These are phyloP conservation scores for Boechera stricta DNA, from an alignment of 345 rosid species.

Conservation along the genomic window DNA sequence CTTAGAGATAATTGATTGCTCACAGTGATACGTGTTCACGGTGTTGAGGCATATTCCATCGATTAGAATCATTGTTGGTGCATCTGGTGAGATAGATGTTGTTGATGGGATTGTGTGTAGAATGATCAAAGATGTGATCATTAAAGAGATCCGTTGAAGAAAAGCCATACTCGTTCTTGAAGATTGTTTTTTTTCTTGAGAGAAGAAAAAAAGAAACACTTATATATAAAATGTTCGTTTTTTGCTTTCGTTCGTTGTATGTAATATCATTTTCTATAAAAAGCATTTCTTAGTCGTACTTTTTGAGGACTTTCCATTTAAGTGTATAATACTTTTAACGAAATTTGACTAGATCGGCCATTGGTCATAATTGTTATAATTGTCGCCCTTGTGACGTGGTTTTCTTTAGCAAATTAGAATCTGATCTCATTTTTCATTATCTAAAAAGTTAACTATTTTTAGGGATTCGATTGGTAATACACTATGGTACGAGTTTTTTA, in stretches of 20 bases:
- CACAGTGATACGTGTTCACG: neutral
- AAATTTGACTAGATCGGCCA: neutral
- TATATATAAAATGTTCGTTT: neutral
- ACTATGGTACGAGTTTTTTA: no score
- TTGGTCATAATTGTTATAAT: neutral
- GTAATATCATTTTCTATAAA: neutral
- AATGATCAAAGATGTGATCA: constrained; percentile 12
- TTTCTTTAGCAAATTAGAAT: neutral
- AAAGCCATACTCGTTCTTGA: constrained; percentile 4
- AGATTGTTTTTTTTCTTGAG: neutral
- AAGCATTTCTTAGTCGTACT: neutral
- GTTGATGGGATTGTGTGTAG: constrained; percentile 7
- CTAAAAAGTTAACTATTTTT: no score
- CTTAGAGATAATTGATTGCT: constrained; percentile 1
- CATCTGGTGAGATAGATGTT: neutral
- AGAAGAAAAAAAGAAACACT: neutral
- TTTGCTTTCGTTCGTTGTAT: no score
- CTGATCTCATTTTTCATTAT: neutral
- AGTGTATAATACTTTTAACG: neutral
- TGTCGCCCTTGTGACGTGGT: neutral
- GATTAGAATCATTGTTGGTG: constrained; percentile 24
- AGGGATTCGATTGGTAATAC: no score
- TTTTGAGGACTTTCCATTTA: neutral
- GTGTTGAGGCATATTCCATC: constrained; percentile 17
- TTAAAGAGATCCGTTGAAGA: neutral